phyloP scores from a whole-genome alignment of 2,329 filamentous ascomycete genomes.

The Aspergillus sp. region DNA sequence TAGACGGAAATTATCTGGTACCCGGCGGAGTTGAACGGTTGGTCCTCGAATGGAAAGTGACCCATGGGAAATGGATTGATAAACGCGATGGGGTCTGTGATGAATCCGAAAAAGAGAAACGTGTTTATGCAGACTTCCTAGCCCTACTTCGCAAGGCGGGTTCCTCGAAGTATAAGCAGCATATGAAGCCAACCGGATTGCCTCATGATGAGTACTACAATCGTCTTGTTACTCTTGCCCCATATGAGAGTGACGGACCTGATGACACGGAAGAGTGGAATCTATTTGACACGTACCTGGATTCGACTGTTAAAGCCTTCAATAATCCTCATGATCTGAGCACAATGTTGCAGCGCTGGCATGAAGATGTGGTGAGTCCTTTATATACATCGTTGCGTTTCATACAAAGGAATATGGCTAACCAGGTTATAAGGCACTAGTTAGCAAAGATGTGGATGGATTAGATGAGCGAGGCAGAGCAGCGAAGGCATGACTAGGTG shows the following conservation, averaged over 20 bases:
- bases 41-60: constrained; percentile 1
- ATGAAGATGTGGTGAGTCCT: constrained; percentile 1
- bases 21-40: constrained; percentile 1
- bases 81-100: constrained; percentile 3
- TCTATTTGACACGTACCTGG: constrained; percentile 1
- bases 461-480: neutral
- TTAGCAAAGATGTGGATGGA: too few relatives aligned
- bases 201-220: neutral
- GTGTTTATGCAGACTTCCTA: neutral
- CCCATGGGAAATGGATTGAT: neutral
- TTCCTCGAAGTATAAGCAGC: neutral
- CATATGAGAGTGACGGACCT: constrained; percentile 3
- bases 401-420: neutral
- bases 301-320: neutral
- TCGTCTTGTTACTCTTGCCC: neutral
- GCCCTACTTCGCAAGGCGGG: constrained; percentile 1
- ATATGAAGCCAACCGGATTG: neutral
- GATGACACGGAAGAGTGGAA: constrained; percentile 8
- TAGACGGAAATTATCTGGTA: constrained; percentile 1
- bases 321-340: constrained; percentile 5
- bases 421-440: too few relatives aligned
- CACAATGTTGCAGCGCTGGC: neutral
- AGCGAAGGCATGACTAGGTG: neutral
- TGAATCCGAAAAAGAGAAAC: neutral
- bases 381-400: neutral